phyloP scores from a whole-genome alignment of 2,329 filamentous ascomycete genomes.

The Colletotrichum sp. region DNA sequence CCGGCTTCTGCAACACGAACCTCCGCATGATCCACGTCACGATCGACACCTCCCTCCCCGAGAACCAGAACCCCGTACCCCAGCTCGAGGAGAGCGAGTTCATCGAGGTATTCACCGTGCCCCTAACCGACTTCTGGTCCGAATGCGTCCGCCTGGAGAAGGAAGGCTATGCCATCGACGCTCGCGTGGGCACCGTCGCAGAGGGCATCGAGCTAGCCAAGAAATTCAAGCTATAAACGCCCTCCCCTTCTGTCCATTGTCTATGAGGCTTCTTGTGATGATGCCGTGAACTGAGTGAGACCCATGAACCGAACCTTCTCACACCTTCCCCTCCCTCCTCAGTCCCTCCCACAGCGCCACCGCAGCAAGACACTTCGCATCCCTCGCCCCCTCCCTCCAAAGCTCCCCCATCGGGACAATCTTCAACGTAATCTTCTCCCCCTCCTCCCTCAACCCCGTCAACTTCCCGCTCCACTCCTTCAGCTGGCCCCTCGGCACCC shows the following conservation, averaged over 20 bases:
- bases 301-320: background rate
- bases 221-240: slow-evolving; percentile 47
- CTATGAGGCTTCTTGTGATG: background rate
- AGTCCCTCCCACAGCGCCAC: slow-evolving; percentile 64
- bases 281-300: background rate
- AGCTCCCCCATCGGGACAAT: slow-evolving; percentile 61
- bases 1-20: slow-evolving; percentile 72
- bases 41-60: slow-evolving; percentile 71
- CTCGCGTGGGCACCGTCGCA: slow-evolving; percentile 76
- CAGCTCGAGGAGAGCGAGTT: slow-evolving; percentile 82
- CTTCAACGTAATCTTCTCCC: slow-evolving; percentile 68
- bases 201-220: slow-evolving; percentile 80
- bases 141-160: slow-evolving; percentile 71
- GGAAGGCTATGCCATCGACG: slow-evolving; percentile 80
- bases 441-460: slow-evolving; percentile 61
- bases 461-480: slow-evolving; percentile 61
- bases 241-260: background rate
- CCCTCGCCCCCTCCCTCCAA: slow-evolving; percentile 62
- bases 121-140: slow-evolving; percentile 66
- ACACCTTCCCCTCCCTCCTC: slow-evolving; percentile 50
- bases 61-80: slow-evolving; percentile 73
- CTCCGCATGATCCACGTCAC: slow-evolving; percentile 74
- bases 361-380: slow-evolving; percentile 65
- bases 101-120: slow-evolving; percentile 78
- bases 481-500: slow-evolving; percentile 54